Evolutionary conservation across 768 basidiomycete species (phyloP), one percentile per base, ranked within the genome.

Genomic region (Lentinula boryana): DNA sequence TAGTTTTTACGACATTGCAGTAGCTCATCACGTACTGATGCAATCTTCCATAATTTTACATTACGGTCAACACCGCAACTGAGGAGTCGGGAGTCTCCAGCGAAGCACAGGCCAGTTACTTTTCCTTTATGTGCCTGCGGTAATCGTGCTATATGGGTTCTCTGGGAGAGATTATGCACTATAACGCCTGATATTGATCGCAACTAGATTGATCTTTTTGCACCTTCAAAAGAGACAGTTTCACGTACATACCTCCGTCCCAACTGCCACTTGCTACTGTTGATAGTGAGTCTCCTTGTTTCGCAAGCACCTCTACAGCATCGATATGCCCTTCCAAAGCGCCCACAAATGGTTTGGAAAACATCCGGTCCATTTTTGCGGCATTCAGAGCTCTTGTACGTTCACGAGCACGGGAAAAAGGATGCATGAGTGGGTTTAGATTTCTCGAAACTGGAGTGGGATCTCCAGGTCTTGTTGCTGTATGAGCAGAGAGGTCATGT

Each of bases 351-450:
- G 97, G 97, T 68, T 97, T 98, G n/a, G 97, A 88, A 69, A 98
- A 98, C 76, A 99, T 93, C 61, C 92, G 80, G 56, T 98, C 96
- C 82, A 99, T 91, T 76, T 99, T 99, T 13, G 89, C 90, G 2
- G 97, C 97, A 64, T 95, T 96, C 50, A 98, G 71, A 2, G 97
- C 97, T 61, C 97, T 86, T 18, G 86, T 95, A 38, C 96, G 91
- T 76, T 99, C 97, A 56, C 97, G 78, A 4, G 94, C 90, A 21
- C 90, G 87, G 0, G 95, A 82, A 71, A 99, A 98, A 2, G 97
- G 97, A 68, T 99, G 97, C 74, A 93, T 86, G n/a, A 93, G 77
- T 0, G 96, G 95, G 70, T 98, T 88, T 48, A 98, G 83, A 74
- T 99, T 99, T 56, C 97, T 82, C 7, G 91, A 91, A 3, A 86